Base-by-base conservation (phyloP, 208 protist species). In the Crithidia bombi region DNA sequence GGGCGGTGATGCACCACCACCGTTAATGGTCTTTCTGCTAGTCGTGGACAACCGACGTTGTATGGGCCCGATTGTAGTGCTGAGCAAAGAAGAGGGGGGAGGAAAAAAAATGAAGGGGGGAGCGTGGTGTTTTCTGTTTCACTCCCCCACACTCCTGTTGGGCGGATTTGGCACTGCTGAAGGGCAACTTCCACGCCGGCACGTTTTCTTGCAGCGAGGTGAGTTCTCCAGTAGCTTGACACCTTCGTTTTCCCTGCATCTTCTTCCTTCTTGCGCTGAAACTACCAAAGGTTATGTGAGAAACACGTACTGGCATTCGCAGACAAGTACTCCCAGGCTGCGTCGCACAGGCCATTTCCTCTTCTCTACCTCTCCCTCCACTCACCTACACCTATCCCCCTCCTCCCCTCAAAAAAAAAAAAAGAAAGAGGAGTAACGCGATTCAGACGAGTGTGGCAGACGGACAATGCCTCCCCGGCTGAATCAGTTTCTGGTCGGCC, bases 401-500 rank as follows among this genome's bases (percentile, higher is more conserved):
- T 23, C 7, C 5, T 19, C 43, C 17, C 5, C 43, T n/a, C 25
- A 70, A 44, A 44, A 33, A 21, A 33, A 44, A 28, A 6, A n/a
- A 52, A 1, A 28, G 43, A 2, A 25, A 43, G 36, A 43, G 9
- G 19, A 14, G 21, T 17, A n/a, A 21, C 38, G 35, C 11, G 25
- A 0, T n/a, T n/a, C n/a, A n/a, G n/a, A n/a, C n/a, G n/a, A n/a
- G n/a, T n/a, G n/a, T n/a, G n/a, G n/a, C n/a, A n/a, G n/a, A n/a
- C n/a, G n/a, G 7, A 9, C 55, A 25, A 77, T 71, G 69, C 47
- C 79, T 14, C 69, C 63, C 12, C 56, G 33, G 28, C 32, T 71
- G 14, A 30, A 49, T 21, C 57, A 61, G 23, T 74, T 81, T 46
- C 59, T 81, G 17, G 51, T 78, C 5, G 85, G 85, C 0, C 81